These are phyloP conservation scores for Rhynchospora breviuscula DNA, from an alignment of 176 grass and related monocot genomes.

Conservation along the genomic window DNA sequence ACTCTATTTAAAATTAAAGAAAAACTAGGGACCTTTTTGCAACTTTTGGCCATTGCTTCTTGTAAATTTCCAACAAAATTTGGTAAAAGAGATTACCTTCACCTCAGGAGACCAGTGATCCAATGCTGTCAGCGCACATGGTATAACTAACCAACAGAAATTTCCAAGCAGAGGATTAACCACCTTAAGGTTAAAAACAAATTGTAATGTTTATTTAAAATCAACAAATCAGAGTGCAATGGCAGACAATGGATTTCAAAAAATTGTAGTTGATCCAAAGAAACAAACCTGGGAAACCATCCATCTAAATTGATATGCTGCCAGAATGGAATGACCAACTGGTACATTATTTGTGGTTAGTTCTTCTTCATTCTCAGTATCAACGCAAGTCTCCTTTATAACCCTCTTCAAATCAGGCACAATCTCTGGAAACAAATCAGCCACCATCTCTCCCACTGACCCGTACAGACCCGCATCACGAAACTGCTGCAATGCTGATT, in stretches of 20 bases:
- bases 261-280: neutral
- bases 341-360: constrained; percentile 42
- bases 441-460: constrained; percentile 40
- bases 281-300: constrained; percentile 68
- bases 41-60: neutral
- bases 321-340: constrained; percentile 50
- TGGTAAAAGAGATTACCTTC: constrained; percentile 41
- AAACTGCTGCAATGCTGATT: constrained; percentile 27
- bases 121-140: constrained; percentile 71
- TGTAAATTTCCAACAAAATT: neutral
- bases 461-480: constrained; percentile 27
- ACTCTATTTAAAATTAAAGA: neutral
- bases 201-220: neutral
- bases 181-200: constrained; percentile 37
- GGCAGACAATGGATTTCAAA: neutral
- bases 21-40: neutral
- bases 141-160: constrained; percentile 60
- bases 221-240: neutral
- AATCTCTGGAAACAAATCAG: constrained; percentile 38
- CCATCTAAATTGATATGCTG: constrained; percentile 79
- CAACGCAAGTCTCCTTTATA: constrained; percentile 47
- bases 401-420: constrained; percentile 50
- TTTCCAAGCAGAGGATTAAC: constrained; percentile 59
- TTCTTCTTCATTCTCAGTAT: constrained; percentile 43
- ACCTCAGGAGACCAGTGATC: constrained; percentile 94